Base-by-base conservation (phyloP, 1,139 yeast species). In the Candida sp. region DNA sequence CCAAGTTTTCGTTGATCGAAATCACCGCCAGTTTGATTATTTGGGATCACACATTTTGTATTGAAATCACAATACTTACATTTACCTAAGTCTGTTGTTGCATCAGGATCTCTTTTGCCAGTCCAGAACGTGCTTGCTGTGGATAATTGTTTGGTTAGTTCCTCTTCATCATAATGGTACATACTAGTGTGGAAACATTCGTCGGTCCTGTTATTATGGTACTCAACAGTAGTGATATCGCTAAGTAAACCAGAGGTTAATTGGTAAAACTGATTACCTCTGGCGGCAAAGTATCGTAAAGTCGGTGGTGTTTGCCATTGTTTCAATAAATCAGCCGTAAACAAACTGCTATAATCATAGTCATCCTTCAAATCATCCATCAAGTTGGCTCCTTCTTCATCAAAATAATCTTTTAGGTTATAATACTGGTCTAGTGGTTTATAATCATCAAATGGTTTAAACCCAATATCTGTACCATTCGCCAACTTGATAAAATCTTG, bases 11-110 rank as follows among this genome's bases (percentile, higher is more conserved):
- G 49, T 41, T 32, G 30, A 23, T 41, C 22, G 11, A 32, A 21
- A 4, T 15, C 35, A 5, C 7, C 25, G 12, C 39, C 6, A 25
- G 38, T 23, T 3, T 39, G 46, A 33, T 43, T 56, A 39, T 66
- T 67, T 3, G 74, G 70, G 9, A 68, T 57, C 3, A 56, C 42
- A 48, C 79, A 73, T 38, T 57, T 57, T 5, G 54, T 43, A 35
- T 63, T 63, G 54, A 76, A 82, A 19, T 75, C 81, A 61, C 90
- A 84, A 43, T 60, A 62, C n/a, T 62, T 66, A 57, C 89, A 82
- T 43, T 59, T 64, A n/a, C 53, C 49, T 49, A 69, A 12, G 60
- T 72, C 62, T 36, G 54, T 44, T 0, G 75, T 71, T 12, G 65
- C 68, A 4, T 49, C 48, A 0, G 87, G 84, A 4, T 55, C 53